These are phyloP conservation scores for Butyriboletus regius DNA, from an alignment of 1,284 basidiomycete genomes.

Conservation along the genomic window DNA sequence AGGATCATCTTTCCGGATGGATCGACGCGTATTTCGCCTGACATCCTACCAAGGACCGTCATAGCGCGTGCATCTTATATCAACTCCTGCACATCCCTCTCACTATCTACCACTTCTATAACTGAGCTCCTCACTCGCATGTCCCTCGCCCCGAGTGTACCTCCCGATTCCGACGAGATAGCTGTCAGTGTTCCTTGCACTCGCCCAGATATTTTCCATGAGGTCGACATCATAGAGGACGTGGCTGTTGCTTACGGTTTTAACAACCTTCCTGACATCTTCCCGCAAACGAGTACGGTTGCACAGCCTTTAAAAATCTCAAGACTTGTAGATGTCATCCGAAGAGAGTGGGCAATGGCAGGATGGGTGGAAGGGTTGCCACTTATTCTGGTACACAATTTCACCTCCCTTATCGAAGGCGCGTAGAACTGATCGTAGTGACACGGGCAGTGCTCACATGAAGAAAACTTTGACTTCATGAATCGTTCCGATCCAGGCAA, in stretches of 20 bases:
- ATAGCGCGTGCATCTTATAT: constrained; percentile 84
- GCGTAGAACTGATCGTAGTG: background rate
- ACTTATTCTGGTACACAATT: constrained; percentile 70
- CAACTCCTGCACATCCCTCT: constrained; percentile 89
- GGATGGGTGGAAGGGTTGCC: constrained; percentile 96
- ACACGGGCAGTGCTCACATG: constrained; percentile 77
- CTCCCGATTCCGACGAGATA: constrained; percentile 52
- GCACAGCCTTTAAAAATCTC: constrained; percentile 87
- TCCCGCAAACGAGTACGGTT: constrained; percentile 93
- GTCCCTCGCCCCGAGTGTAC: constrained; percentile 51
- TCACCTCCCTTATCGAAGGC: background rate
- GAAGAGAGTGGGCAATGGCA: constrained; percentile 85
- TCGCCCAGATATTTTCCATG: constrained; percentile 93
- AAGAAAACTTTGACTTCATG: constrained; percentile 93
- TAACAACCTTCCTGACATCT: constrained; percentile 87
- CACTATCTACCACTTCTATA: constrained; percentile 56
- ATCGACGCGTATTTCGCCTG: constrained; percentile 68
- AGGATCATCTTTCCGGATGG: constrained; percentile 77
- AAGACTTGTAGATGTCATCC: constrained; percentile 82
- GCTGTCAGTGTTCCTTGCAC: constrained; percentile 80
- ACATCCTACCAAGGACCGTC: constrained; percentile 67
- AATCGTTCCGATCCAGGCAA: constrained; percentile 79
- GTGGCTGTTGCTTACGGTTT: constrained; percentile 96
- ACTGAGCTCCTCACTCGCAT: constrained; percentile 68
- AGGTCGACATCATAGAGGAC: constrained; percentile 98